Percentiles rank a stretch among this genome's conserved stretches.
phyloP scores from a whole-genome alignment of 257 asterid genomes.

The Penstemon barbatus region DNA sequence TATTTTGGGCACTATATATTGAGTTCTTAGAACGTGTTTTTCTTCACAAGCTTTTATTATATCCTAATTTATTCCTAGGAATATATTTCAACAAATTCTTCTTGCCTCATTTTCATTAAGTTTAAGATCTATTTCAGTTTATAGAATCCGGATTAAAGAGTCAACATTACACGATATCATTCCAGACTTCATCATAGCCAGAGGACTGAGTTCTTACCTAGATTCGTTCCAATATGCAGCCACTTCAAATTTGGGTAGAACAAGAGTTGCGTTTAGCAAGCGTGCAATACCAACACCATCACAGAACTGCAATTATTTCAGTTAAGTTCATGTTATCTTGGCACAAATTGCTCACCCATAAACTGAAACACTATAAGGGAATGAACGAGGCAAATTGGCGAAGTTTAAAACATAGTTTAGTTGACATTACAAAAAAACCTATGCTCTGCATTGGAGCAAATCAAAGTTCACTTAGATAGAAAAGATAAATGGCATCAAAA shows the following conservation, averaged over 20 bases:
- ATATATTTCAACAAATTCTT: too few species aligned
- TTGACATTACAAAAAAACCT: constrained; percentile 35
- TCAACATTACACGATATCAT: too few species aligned
- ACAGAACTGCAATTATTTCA: constrained; percentile 63
- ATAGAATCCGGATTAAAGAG: too few species aligned
- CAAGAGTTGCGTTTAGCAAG: constrained; percentile 93
- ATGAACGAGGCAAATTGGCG: not conserved
- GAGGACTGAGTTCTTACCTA: too few species aligned
- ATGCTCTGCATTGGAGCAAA: constrained; percentile 89
- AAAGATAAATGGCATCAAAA: constrained; percentile 25
- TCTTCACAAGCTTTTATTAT: too few species aligned
- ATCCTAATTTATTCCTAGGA: too few species aligned
- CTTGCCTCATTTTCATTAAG: too few species aligned
- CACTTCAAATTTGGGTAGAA: constrained; percentile 88
- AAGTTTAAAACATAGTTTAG: not conserved
- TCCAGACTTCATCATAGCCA: too few species aligned
- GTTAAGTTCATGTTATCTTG: not conserved
- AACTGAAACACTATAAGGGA: constrained; percentile 11
- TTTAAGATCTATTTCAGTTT: too few species aligned
- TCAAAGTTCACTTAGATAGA: constrained; percentile 59
- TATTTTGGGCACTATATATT: too few species aligned
- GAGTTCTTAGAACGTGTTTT: too few species aligned
- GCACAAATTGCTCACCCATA: not conserved
- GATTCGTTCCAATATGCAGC: constrained; percentile 99
- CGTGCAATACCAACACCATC: constrained; percentile 98